A percentile compares a stretch with the other conserved stretches of the same genome.
Conservation (phyloP, 352 stramenopile genomes). For the Globisporangium paddicum region DNA sequence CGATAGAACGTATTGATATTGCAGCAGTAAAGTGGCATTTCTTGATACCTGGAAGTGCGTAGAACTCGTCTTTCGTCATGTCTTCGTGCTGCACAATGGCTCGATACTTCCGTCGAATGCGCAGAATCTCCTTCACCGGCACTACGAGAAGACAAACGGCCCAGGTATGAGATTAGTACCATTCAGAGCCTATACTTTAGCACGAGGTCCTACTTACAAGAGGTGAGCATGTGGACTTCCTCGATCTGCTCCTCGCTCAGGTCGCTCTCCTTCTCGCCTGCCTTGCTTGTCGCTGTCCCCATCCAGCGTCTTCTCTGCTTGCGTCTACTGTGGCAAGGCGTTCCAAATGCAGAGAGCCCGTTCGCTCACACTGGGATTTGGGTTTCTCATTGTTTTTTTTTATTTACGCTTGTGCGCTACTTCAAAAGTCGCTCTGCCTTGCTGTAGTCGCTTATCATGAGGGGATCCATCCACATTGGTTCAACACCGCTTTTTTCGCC, state of each 20-base stretch:
- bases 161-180: neutral
- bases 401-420: no score
- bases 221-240: slow-evolving; percentile 57
- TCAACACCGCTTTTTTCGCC: neutral
- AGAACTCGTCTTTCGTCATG: slow-evolving; percentile 61
- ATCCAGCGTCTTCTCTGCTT: neutral
- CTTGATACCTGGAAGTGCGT: slow-evolving; percentile 21
- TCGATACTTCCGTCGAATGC: slow-evolving; percentile 41
- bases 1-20: no score
- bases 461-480: no score
- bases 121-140: slow-evolving; percentile 45
- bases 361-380: no score
- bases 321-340: no score
- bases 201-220: slow-evolving; percentile 21
- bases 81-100: slow-evolving; percentile 27
- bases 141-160: slow-evolving; percentile 18
- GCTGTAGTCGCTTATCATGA: no score
- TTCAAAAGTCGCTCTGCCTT: no score
- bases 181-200: neutral
- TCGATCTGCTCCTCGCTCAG: slow-evolving; percentile 54
- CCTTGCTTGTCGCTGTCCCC: neutral
- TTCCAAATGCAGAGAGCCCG: neutral
- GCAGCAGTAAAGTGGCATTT: neutral
- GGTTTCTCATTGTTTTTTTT: no score
- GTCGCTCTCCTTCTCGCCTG: slow-evolving; percentile 21